Conservation (phyloP, 148 eudicot species). For the Amaranthus cruentus region DNA sequence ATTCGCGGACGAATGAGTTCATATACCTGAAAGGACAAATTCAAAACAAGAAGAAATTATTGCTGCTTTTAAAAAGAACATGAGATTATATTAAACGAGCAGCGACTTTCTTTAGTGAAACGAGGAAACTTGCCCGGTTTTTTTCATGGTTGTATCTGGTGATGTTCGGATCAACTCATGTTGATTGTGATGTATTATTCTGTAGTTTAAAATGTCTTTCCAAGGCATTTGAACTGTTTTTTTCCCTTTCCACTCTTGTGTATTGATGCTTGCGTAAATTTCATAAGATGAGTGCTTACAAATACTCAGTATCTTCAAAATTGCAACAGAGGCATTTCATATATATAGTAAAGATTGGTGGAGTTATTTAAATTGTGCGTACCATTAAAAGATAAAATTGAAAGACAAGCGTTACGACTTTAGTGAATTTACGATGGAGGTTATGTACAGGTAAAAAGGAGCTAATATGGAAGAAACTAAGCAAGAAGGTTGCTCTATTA, state of each 20-base stretch:
- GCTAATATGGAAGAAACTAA: no score
- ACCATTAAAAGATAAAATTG: no score
- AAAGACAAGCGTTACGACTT: no score
- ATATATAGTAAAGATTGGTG: not conserved
- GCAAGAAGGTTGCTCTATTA: no score
- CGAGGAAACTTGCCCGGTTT: slow-evolving; percentile 17
- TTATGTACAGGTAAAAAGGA: no score
- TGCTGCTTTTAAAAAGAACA: slow-evolving; percentile 16
- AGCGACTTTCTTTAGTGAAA: slow-evolving; percentile 26
- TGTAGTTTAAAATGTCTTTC: slow-evolving; percentile 8
- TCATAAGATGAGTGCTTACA: not conserved
- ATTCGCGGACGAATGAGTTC: slow-evolving; percentile 21
- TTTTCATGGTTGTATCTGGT: slow-evolving; percentile 55
- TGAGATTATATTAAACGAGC: slow-evolving; percentile 17
- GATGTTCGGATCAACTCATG: slow-evolving; percentile 45
- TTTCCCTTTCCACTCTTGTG: not conserved
- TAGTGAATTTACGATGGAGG: no score
- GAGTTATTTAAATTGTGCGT: not conserved
- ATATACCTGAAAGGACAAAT: slow-evolving; percentile 1
- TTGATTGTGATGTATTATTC: slow-evolving; percentile 22
- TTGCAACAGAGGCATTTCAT: no score
- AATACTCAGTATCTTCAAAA: not conserved
- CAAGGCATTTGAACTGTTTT: not conserved
- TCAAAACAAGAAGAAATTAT: not conserved
- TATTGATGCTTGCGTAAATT: not conserved